Percentiles rank a stretch among this genome's conserved stretches.
Evolutionary conservation across 768 basidiomycete species (phyloP).

Genomic region (Phlegmacium glaucopus): DNA sequence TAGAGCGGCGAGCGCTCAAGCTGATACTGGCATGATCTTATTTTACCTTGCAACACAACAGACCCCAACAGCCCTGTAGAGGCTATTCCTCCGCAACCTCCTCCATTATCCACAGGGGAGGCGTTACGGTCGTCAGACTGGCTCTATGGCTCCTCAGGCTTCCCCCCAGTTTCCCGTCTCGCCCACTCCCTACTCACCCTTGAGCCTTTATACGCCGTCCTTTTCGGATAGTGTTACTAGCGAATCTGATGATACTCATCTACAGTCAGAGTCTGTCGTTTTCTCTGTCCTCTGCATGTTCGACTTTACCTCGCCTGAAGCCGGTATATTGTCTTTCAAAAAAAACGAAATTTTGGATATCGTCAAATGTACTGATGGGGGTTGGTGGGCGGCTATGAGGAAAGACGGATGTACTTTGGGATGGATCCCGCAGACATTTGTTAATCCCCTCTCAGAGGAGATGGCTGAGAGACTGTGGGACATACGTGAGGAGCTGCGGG

Average conservation of each 20-base stretch:
- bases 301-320: slow-evolving; percentile 64
- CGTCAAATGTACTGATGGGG: slow-evolving; percentile 64
- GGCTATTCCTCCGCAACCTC: no score
- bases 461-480: slow-evolving; percentile 46
- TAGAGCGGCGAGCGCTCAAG: no score
- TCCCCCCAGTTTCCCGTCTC: slow-evolving; percentile 38
- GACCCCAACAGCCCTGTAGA: no score
- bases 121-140: no score
- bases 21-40: no score
- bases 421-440: slow-evolving; percentile 77
- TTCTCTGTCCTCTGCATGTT: slow-evolving; percentile 63
- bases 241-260: slow-evolving; percentile 23
- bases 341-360: slow-evolving; percentile 68
- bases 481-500: slow-evolving; percentile 41
- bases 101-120: no score
- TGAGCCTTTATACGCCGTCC: slow-evolving; percentile 28
- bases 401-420: slow-evolving; percentile 49
- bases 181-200: slow-evolving; percentile 28
- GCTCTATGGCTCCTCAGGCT: no score
- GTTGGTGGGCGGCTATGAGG: slow-evolving; percentile 82
- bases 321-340: slow-evolving; percentile 57
- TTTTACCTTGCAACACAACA: no score
- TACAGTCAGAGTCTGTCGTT: slow-evolving; percentile 31
- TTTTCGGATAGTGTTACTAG: slow-evolving; percentile 29
- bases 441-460: slow-evolving; percentile 48